phyloP scores from a whole-genome alignment of 495 filamentous ascomycete genomes.

The Staphylotrichum tortipilum region DNA sequence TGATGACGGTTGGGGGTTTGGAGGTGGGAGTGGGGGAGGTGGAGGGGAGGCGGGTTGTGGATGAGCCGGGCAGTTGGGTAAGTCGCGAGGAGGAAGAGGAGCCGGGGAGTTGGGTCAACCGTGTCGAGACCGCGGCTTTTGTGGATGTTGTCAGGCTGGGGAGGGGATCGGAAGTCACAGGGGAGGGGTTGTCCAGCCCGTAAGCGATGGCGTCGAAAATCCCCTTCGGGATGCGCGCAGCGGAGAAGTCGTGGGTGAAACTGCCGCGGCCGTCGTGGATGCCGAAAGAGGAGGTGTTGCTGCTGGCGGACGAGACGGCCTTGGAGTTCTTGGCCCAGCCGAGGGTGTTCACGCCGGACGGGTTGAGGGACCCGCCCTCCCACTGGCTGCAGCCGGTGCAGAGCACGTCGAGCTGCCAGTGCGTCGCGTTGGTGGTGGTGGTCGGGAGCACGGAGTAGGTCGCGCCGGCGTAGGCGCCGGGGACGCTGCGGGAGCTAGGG shows the following conservation, averaged over 20 bases:
- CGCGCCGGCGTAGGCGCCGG: constrained; percentile 33
- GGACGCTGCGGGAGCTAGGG: constrained; percentile 32
- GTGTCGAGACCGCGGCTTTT: too few species aligned
- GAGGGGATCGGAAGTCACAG: too few species aligned
- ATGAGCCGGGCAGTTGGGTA: too few species aligned
- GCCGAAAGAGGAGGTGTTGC: constrained; percentile 22
- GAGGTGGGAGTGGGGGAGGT: not conserved
- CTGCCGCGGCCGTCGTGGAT: constrained; percentile 20
- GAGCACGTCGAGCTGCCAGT: constrained; percentile 41
- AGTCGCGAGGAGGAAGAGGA: too few species aligned
- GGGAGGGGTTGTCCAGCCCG: not conserved
- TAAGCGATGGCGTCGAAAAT: constrained; percentile 24
- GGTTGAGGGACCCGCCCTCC: constrained; percentile 22
- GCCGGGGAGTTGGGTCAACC: too few species aligned
- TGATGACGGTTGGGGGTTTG: not conserved
- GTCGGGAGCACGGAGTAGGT: constrained; percentile 37
- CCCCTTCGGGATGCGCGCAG: constrained; percentile 21
- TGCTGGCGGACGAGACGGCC: constrained; percentile 12
- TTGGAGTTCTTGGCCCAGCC: constrained; percentile 21
- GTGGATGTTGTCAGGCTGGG: too few species aligned
- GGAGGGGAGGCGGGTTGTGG: not conserved
- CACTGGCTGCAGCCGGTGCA: constrained; percentile 39
- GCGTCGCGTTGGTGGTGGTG: constrained; percentile 36
- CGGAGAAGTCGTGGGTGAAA: constrained; percentile 22
- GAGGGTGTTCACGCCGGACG: constrained; percentile 21